These are phyloP conservation scores for Nicotiana obtusifolia DNA, from an alignment of 257 asterid species.

Conservation along the genomic window DNA sequence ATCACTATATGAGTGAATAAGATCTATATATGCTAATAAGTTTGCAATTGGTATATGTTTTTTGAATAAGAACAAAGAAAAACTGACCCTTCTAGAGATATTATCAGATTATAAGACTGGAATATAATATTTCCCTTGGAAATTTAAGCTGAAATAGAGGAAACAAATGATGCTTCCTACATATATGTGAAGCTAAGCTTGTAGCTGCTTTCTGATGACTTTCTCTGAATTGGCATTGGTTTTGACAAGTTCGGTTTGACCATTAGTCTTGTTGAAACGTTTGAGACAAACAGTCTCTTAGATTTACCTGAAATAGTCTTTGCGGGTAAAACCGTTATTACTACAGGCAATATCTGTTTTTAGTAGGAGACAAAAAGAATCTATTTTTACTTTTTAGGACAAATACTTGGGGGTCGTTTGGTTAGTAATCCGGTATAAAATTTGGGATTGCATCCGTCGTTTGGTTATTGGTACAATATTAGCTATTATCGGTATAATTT, in stretches of 20 bases:
- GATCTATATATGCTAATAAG: background rate
- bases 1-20: background rate
- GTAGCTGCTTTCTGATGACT: background rate
- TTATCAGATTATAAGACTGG: background rate
- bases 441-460: too few species aligned
- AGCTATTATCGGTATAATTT: too few species aligned
- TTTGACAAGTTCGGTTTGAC: background rate
- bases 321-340: background rate
- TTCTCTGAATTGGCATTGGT: background rate
- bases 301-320: background rate
- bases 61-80: background rate
- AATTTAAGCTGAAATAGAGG: too few species aligned
- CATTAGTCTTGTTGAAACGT: background rate
- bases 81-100: background rate
- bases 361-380: too few species aligned
- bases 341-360: background rate
- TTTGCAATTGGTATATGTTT: background rate
- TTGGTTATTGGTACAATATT: too few species aligned
- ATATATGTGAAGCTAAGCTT: background rate
- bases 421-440: too few species aligned
- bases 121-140: background rate
- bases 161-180: background rate
- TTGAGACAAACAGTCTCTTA: background rate
- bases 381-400: too few species aligned
- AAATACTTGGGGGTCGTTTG: too few species aligned